A percentile compares a stretch with the other conserved stretches of the same genome.
These are phyloP conservation scores for Mycena filopes DNA, from an alignment of 768 basidiomycete genomes.

Conservation along the genomic window DNA sequence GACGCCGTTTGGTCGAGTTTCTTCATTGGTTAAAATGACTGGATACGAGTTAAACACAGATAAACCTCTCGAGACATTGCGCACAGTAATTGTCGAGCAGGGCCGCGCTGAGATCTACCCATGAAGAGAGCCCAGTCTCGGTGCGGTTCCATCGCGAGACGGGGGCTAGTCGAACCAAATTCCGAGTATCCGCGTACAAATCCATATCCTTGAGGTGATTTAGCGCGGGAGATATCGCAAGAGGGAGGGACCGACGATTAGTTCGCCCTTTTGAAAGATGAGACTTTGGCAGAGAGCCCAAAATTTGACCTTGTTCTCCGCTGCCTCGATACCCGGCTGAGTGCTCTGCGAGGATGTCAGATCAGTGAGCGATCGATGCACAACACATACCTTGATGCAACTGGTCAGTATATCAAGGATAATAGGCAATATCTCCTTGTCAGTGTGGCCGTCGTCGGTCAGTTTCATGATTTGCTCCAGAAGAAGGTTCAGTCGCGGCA, in stretches of 20 bases:
- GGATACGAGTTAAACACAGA: slow-evolving; percentile 10
- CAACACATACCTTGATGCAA: slow-evolving; percentile 63
- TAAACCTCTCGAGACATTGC: slow-evolving; percentile 36
- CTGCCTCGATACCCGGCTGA: slow-evolving; percentile 91
- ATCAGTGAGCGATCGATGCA: not conserved
- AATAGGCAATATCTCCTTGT: slow-evolving; percentile 80
- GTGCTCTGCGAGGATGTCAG: slow-evolving; percentile 57
- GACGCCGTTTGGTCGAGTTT: slow-evolving; percentile 59
- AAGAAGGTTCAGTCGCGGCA: slow-evolving; percentile 81
- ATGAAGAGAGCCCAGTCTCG: slow-evolving; percentile 75
- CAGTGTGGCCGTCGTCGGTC: slow-evolving; percentile 79
- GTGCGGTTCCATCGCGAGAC: slow-evolving; percentile 69
- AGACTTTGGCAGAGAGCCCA: slow-evolving; percentile 84
- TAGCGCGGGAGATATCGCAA: not conserved
- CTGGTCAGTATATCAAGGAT: slow-evolving; percentile 74
- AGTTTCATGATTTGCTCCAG: slow-evolving; percentile 76
- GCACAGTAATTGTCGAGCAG: slow-evolving; percentile 83
- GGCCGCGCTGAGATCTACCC: slow-evolving; percentile 75
- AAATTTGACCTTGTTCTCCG: slow-evolving; percentile 90
- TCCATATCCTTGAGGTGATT: slow-evolving; percentile 75
- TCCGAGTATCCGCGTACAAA: slow-evolving; percentile 78
- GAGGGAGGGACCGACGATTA: slow-evolving; percentile 66
- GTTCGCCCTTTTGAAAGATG: slow-evolving; percentile 79
- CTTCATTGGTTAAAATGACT: slow-evolving; percentile 77
- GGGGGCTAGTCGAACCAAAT: slow-evolving; percentile 73